Conservation (phyloP, 306 rosid genomes). For the Glycyrrhiza uralensis region DNA sequence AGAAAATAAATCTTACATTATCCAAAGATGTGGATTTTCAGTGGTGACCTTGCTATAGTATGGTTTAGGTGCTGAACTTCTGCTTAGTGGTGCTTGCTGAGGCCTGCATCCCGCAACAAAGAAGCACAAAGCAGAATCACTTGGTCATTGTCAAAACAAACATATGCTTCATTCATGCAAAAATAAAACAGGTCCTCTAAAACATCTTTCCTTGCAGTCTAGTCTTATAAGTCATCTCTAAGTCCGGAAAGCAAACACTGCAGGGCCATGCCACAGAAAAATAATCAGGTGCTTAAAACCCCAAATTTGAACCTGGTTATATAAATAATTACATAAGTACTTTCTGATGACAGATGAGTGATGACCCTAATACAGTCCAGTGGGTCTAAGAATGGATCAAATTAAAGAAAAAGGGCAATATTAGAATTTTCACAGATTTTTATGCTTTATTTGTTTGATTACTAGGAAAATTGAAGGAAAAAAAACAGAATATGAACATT, state of each 20-base stretch:
- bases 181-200: neutral
- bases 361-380: neutral
- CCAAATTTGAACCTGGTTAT: too few species aligned
- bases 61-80: too few species aligned
- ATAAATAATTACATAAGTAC: neutral
- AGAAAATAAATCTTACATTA: too few species aligned
- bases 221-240: neutral
- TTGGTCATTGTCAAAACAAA: slow-evolving; percentile 11
- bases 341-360: too few species aligned
- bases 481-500: neutral
- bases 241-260: neutral
- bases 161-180: neutral
- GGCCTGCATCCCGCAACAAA: slow-evolving; percentile 40
- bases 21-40: too few species aligned
- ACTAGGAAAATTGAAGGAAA: neutral
- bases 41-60: too few species aligned
- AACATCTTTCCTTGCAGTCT: neutral
- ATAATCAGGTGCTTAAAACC: too few species aligned
- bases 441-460: neutral
- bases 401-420: neutral
- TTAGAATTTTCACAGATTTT: neutral
- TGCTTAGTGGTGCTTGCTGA: too few species aligned
- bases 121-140: neutral
- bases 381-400: neutral
- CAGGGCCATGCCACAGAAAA: too few species aligned